Percentiles rank a stretch among this genome's conserved stretches.
Conservation (phyloP, 306 rosid genomes). For the Pterocarpus macrocarpus region DNA sequence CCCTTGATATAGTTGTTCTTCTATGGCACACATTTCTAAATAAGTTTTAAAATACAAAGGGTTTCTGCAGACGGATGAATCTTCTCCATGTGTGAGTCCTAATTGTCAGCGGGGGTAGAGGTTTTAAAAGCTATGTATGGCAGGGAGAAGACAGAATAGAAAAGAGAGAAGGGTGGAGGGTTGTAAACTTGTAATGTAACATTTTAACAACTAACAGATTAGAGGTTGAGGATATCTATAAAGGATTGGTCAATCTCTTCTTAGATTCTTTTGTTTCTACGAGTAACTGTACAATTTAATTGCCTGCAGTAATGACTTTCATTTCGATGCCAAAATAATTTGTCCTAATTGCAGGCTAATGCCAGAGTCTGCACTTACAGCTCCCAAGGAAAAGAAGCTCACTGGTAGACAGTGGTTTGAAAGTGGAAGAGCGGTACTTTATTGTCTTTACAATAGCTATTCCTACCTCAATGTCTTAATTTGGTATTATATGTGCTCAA, state of each 20-base stretch:
- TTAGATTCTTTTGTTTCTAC: too few relatives aligned
- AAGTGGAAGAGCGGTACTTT: conserved; percentile 83
- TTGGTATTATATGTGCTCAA: neutral
- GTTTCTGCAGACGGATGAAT: conserved; percentile 29
- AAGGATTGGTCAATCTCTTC: conserved; percentile 28
- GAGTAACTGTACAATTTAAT: neutral
- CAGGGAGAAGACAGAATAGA: neutral
- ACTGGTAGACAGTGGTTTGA: conserved; percentile 98
- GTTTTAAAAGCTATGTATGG: conserved; percentile 13
- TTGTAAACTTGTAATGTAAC: neutral
- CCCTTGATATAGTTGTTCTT: conserved; percentile 36
- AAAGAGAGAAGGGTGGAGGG: neutral
- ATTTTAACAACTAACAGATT: conserved; percentile 19
- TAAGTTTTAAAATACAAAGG: conserved; percentile 33
- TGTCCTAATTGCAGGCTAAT: conserved; percentile 74
- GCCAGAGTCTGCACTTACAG: conserved; percentile 92
- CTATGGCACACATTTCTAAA: conserved; percentile 12
- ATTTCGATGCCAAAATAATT: conserved; percentile 36
- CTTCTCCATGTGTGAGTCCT: conserved; percentile 4
- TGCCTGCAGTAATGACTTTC: conserved; percentile 17
- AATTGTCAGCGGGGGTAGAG: conserved; percentile 29
- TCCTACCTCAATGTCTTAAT: conserved; percentile 28
- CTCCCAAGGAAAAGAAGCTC: conserved; percentile 94
- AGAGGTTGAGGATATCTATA: conserved; percentile 8
- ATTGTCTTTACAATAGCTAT: conserved; percentile 19